phyloP scores from a whole-genome alignment of 805 yeast species.

The Suhomyces sp. region DNA sequence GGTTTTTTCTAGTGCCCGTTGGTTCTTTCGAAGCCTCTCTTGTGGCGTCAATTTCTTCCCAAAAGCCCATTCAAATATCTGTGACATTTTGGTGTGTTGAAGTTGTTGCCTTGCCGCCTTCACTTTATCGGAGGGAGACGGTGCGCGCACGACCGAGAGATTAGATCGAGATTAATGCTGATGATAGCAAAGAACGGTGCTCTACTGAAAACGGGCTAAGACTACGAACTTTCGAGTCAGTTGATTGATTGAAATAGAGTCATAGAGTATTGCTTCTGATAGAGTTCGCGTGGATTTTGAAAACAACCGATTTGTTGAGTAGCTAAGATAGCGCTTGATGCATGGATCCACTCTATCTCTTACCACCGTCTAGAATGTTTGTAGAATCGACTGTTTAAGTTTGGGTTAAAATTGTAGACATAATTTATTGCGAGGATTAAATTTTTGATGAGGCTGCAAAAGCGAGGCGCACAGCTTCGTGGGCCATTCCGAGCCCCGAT shows the following conservation, averaged over 20 bases:
- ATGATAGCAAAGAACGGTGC: too few species aligned
- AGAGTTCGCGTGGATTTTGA: too few species aligned
- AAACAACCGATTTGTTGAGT: too few species aligned
- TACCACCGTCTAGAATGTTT: too few species aligned
- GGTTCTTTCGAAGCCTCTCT: conserved; percentile 91
- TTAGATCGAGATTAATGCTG: not conserved
- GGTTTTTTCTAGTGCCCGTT: conserved; percentile 89
- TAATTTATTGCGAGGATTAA: not conserved
- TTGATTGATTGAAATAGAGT: too few species aligned
- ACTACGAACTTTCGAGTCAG: too few species aligned
- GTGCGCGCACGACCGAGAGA: not conserved
- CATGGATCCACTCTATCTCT: too few species aligned
- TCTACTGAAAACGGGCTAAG: too few species aligned
- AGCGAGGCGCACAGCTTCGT: conserved; percentile 38
- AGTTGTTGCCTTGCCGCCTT: not conserved
- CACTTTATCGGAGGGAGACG: not conserved
- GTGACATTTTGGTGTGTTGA: conserved; percentile 6
- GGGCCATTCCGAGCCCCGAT: conserved; percentile 62
- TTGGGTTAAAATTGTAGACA: too few species aligned
- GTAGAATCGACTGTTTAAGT: too few species aligned
- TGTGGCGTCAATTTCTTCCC: conserved; percentile 94
- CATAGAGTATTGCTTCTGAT: too few species aligned
- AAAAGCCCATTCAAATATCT: conserved; percentile 82
- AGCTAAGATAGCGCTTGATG: too few species aligned
- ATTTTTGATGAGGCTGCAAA: conserved; percentile 2